phyloP scores from a whole-genome alignment of 164 flowering plant species.

The Magnolia changhungtana region DNA sequence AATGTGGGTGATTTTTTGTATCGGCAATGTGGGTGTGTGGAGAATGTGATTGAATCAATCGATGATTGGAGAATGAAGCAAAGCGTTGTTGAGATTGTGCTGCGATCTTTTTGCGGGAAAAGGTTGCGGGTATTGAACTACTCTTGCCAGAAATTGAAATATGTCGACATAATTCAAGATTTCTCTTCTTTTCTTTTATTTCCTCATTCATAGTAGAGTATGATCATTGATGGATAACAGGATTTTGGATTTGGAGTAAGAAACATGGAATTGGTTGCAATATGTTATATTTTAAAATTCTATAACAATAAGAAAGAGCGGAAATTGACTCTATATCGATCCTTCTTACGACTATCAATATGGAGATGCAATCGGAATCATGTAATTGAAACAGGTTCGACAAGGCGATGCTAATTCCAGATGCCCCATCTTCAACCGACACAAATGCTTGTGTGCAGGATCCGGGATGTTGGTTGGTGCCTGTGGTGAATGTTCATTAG shows the following conservation, averaged over 20 bases:
- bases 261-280: background rate
- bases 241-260: background rate
- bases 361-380: no score
- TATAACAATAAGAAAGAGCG: background rate
- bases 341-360: no score
- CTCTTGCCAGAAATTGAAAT: no score
- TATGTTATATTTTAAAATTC: background rate
- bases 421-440: no score
- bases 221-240: background rate
- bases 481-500: no score
- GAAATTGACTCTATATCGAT: background rate
- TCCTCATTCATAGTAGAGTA: background rate
- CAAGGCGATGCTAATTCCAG: no score
- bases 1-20: background rate
- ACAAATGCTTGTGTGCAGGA: no score
- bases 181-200: background rate
- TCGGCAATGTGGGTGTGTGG: background rate
- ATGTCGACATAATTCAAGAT: background rate
- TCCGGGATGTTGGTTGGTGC: no score
- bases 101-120: slow-evolving; percentile 22
- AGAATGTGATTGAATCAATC: slow-evolving; percentile 24
- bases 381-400: no score
- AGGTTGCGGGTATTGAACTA: slow-evolving; percentile 29
- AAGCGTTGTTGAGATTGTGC: slow-evolving; percentile 27
- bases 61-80: slow-evolving; percentile 37